phyloP scores from a whole-genome alignment of 495 filamentous ascomycete species.

The Aspergillus hancockii region DNA sequence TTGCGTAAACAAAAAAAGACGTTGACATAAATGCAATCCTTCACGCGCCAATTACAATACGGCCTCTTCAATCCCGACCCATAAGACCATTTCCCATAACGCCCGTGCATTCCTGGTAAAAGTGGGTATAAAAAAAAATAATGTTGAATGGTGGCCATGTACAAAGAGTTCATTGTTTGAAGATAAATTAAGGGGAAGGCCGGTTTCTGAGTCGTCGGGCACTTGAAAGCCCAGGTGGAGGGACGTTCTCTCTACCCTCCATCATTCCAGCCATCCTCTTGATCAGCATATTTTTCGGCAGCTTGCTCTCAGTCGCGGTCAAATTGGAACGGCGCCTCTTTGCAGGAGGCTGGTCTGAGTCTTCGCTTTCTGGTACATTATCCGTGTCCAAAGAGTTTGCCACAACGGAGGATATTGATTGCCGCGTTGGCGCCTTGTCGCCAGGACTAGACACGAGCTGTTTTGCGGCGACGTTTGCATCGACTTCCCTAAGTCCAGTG shows the following conservation, averaged over 20 bases:
- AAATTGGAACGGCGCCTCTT: conserved; percentile 54
- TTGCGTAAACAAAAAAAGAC: neutral
- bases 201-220: conserved; percentile 32
- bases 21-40: neutral
- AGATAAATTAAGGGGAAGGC: conserved; percentile 25
- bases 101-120: neutral
- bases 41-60: neutral
- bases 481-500: conserved; percentile 56
- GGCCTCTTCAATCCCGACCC: neutral
- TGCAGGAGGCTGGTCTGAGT: conserved; percentile 49
- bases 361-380: conserved; percentile 32
- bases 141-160: neutral
- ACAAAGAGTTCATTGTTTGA: conserved; percentile 11
- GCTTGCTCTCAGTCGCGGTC: conserved; percentile 36
- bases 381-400: conserved; percentile 5
- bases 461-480: conserved; percentile 52
- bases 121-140: conserved; percentile 14
- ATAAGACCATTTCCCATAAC: neutral
- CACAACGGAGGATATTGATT: conserved; percentile 16
- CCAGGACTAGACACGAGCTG: conserved; percentile 32
- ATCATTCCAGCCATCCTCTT: conserved; percentile 37
- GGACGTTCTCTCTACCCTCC: neutral
- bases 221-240: conserved; percentile 24
- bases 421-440: conserved; percentile 19
- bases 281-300: conserved; percentile 45